Evolutionary conservation across 139 green algal genomes (phyloP).

Genomic region (Marvania coccoides): DNA sequence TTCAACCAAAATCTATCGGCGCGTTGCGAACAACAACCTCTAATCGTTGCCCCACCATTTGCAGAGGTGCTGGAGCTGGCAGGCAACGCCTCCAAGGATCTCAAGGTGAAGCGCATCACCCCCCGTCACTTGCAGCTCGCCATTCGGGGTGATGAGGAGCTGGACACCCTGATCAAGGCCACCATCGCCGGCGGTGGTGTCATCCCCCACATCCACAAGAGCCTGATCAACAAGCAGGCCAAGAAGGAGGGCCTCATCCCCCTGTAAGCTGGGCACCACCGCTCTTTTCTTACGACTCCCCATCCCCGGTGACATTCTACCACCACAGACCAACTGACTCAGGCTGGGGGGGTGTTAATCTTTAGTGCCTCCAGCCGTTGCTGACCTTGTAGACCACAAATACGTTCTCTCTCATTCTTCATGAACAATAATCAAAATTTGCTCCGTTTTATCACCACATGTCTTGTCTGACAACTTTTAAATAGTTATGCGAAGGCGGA

Average conservation of each 20-base stretch:
- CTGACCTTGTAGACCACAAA: too few relatives aligned
- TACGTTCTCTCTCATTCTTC: too few relatives aligned
- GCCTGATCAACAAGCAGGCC: constrained; percentile 68
- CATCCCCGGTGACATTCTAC: too few relatives aligned
- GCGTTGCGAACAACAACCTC: background rate
- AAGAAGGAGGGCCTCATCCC: constrained; percentile 29
- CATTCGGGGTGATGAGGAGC: constrained; percentile 98
- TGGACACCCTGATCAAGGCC: constrained; percentile 99
- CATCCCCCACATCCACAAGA: constrained; percentile 99
- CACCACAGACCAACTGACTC: too few relatives aligned
- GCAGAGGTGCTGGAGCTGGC: constrained; percentile 98
- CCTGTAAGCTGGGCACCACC: too few relatives aligned
- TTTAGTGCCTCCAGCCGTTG: too few relatives aligned
- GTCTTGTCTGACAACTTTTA: background rate
- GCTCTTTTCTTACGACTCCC: too few relatives aligned
- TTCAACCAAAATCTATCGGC: too few relatives aligned
- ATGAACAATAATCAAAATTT: too few relatives aligned
- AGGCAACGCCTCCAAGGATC: constrained; percentile 98
- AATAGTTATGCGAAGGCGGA: too few relatives aligned
- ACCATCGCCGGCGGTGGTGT: constrained; percentile 98
- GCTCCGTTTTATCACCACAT: background rate
- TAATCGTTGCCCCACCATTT: constrained; percentile 46
- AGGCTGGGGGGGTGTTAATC: too few relatives aligned
- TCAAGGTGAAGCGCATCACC: constrained; percentile 99
- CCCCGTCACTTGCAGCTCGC: constrained; percentile 97